Percentiles rank a stretch among this genome's conserved stretches.
phyloP scores from a whole-genome alignment of 495 filamentous ascomycete species.

The Beverwykella pulmonaria region DNA sequence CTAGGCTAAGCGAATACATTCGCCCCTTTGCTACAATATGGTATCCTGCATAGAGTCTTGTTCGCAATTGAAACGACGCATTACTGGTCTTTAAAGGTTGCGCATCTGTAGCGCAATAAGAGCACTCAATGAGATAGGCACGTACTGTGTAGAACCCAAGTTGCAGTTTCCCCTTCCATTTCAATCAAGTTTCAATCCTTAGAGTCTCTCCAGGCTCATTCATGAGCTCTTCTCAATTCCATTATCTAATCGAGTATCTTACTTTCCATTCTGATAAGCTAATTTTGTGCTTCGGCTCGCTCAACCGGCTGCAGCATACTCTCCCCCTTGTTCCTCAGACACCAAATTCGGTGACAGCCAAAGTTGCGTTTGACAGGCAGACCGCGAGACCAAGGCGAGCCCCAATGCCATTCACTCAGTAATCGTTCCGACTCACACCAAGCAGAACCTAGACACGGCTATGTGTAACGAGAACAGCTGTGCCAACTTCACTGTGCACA shows the following conservation, averaged over 20 bases:
- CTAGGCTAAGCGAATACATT: too few species aligned
- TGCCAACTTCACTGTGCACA: conserved; percentile 1
- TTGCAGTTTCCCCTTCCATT: neutral
- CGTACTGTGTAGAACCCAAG: neutral
- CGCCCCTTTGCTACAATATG: too few species aligned
- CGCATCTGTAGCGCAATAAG: neutral
- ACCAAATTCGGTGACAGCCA: neutral
- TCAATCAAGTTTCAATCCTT: neutral
- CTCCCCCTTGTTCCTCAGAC: neutral
- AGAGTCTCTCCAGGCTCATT: neutral
- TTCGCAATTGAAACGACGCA: too few species aligned
- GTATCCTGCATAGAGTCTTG: too few species aligned
- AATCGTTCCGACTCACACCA: neutral
- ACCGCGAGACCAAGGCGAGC: too few species aligned
- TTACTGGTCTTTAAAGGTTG: too few species aligned
- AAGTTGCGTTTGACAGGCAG: too few species aligned
- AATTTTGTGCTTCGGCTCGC: neutral
- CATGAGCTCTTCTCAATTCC: neutral
- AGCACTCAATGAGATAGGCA: neutral
- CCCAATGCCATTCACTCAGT: too few species aligned
- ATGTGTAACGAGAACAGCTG: conserved; percentile 1
- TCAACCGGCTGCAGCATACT: neutral
- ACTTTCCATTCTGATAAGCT: neutral
- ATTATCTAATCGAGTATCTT: neutral
- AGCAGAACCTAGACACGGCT: neutral